Evolutionary conservation across 2,329 filamentous ascomycete genomes (phyloP).

Genomic region (Sphaceloma murrayae): DNA sequence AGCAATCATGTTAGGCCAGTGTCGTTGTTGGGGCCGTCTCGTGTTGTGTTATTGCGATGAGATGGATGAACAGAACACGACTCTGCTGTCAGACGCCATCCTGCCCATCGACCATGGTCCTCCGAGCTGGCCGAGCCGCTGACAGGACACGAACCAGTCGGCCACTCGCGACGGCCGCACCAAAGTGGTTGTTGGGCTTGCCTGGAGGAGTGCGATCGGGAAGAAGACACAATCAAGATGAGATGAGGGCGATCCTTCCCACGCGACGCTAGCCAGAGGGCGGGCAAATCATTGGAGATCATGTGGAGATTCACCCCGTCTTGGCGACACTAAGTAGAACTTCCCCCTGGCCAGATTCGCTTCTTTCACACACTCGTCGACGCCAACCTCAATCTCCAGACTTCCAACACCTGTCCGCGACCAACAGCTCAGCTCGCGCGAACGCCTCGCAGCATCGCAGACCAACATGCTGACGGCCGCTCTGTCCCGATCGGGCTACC

Average conservation of each 20-base stretch:
- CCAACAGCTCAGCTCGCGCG: constrained; percentile 11
- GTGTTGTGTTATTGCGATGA: too few species aligned
- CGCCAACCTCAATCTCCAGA: constrained; percentile 3
- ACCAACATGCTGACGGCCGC: constrained; percentile 12
- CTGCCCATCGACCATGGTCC: constrained; percentile 7
- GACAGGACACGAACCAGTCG: constrained; percentile 1
- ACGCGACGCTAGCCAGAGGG: neutral
- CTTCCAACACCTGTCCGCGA: constrained; percentile 6
- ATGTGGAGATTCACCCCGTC: constrained; percentile 12
- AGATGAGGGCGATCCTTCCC: constrained; percentile 1
- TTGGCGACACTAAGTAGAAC: too few species aligned
- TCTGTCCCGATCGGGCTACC: constrained; percentile 5
- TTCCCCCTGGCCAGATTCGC: constrained; percentile 4
- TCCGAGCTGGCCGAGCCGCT: constrained; percentile 6
- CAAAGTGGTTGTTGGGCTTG: constrained; percentile 4
- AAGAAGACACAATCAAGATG: neutral
- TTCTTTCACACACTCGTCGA: constrained; percentile 1
- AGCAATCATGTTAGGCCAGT: too few species aligned
- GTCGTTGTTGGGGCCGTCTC: too few species aligned
- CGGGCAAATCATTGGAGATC: neutral
- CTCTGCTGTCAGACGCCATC: too few species aligned
- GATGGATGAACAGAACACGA: too few species aligned
- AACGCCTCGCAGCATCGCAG: too few species aligned
- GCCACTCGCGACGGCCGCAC: neutral
- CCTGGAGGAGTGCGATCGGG: neutral